Conservation (phyloP, 2,329 filamentous ascomycete genomes). For the Thelonectria discophora region DNA sequence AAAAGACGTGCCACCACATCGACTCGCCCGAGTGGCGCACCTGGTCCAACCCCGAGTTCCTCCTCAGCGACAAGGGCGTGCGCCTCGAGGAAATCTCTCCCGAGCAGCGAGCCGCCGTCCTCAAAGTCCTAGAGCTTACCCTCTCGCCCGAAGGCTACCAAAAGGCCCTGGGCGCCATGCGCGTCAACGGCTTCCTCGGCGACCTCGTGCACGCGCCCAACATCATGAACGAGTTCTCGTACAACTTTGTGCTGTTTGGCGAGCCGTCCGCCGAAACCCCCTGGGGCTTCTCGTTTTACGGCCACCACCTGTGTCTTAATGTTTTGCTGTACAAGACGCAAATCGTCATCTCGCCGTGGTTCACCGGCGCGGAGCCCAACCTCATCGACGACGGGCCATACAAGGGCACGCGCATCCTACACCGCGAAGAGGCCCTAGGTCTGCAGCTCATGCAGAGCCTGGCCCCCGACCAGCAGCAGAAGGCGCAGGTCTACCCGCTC, state of each 20-base stretch:
- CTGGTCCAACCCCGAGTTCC: conserved; percentile 77
- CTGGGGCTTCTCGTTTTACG: conserved; percentile 81
- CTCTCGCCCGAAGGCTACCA: conserved; percentile 76
- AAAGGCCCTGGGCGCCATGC: conserved; percentile 75
- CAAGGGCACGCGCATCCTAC: conserved; percentile 71
- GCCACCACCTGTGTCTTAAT: conserved; percentile 80
- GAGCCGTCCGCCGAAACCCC: conserved; percentile 63
- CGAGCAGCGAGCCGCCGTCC: conserved; percentile 56
- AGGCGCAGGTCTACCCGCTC: conserved; percentile 65
- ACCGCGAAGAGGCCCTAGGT: conserved; percentile 70
- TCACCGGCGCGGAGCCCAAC: conserved; percentile 84
- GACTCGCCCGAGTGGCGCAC: conserved; percentile 77
- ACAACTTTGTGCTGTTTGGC: conserved; percentile 80
- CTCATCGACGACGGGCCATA: conserved; percentile 72
- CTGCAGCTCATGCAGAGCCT: conserved; percentile 76
- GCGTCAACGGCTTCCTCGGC: conserved; percentile 78
- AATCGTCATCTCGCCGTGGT: conserved; percentile 76
- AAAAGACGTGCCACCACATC: conserved; percentile 65
- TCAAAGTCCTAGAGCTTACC: conserved; percentile 64
- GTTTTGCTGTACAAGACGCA: conserved; percentile 72
- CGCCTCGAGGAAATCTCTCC: conserved; percentile 69
- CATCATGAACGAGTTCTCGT: conserved; percentile 78
- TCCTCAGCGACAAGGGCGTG: conserved; percentile 73
- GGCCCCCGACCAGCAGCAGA: conserved; percentile 51
- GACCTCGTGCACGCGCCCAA: conserved; percentile 68